A percentile compares a stretch with the other conserved stretches of the same genome.
Conservation (phyloP, 306 rosid genomes). For the Albizia julibrissin region DNA sequence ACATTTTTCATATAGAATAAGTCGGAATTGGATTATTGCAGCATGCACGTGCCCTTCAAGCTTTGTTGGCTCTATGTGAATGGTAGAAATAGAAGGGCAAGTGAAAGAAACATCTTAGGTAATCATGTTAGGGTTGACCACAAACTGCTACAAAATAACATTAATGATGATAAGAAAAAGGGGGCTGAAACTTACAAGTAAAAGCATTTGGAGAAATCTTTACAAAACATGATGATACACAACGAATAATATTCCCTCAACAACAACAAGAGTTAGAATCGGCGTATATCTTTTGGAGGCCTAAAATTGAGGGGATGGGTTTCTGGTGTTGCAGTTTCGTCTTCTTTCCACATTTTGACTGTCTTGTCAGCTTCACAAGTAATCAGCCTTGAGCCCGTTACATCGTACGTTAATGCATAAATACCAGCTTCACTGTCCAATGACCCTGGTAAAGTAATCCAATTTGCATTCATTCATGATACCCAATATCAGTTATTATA, state of each 20-base stretch:
- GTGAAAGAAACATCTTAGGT: not conserved
- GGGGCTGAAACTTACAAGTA: not conserved
- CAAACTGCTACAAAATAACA: not conserved
- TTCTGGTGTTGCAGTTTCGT: conserved; percentile 92
- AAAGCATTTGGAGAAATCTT: not conserved
- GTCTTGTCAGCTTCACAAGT: conserved; percentile 97
- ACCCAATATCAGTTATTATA: not conserved
- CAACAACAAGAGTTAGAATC: conserved; percentile 51
- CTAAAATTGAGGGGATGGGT: conserved; percentile 85
- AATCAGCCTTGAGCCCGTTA: conserved; percentile 85
- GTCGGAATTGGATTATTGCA: not conserved
- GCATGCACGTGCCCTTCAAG: not conserved
- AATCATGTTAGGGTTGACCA: not conserved
- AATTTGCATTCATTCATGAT: not conserved
- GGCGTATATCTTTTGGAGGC: conserved; percentile 90
- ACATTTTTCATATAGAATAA: not conserved
- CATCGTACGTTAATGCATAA: conserved; percentile 74
- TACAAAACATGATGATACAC: not conserved
- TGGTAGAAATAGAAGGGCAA: not conserved
- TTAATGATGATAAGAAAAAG: not conserved
- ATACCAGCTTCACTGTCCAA: conserved; percentile 98
- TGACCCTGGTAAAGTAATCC: conserved; percentile 56
- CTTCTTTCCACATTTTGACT: conserved; percentile 95
- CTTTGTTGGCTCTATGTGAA: not conserved
- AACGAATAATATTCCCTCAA: not conserved